Base-by-base conservation (phyloP, 768 basidiomycete genomes). In the Trametes meyenii region DNA sequence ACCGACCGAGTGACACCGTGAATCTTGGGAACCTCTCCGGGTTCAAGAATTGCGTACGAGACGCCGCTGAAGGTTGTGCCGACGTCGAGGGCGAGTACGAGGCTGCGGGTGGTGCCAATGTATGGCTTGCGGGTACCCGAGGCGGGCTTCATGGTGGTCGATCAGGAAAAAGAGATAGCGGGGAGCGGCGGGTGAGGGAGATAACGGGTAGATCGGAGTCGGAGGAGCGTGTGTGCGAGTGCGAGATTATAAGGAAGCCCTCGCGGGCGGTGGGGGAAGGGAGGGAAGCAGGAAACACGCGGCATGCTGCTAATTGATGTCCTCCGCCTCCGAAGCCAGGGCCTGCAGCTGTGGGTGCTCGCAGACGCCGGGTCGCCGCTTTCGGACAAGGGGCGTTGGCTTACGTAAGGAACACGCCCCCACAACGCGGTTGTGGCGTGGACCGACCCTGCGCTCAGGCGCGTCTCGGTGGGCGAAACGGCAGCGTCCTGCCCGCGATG, bases 31-130 rank as follows among this genome's bases (percentile, higher is more conserved):
- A 92, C 83, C 70, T 92, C 88, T 8, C 86, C 86, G 12, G 90
- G 90, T 66, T 91, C 89, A 36, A 92, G 83, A 60, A 92, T 89
- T 1, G 90, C 88, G 72, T 92, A 92, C 36, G 90, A 92, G 1
- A 87, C 90, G 16, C 90, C 90, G 67, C 87, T 89, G 69, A 92
- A 92, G 0, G 90, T 92, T 0, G 90, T 92, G 24, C 90, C 90
- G 64, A 92, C 83, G 68, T 92, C 90, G 72, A 92, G 83, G 5
- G 90, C 90, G 67, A 92, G 81, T 63, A 88, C 89, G 55, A 92
- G 82, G 60, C 87, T 83, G 66, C 89, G 81, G 17, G 76, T 75
- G 13, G 79, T 68, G 48, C 90, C 90, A 7, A 74, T 79, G 72
- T 90, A 91, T 23, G 90, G 90, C 73, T 89, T 90, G 58, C 90